Conservation (phyloP, 345 rosid species). For the Eucalyptus cloeziana region DNA sequence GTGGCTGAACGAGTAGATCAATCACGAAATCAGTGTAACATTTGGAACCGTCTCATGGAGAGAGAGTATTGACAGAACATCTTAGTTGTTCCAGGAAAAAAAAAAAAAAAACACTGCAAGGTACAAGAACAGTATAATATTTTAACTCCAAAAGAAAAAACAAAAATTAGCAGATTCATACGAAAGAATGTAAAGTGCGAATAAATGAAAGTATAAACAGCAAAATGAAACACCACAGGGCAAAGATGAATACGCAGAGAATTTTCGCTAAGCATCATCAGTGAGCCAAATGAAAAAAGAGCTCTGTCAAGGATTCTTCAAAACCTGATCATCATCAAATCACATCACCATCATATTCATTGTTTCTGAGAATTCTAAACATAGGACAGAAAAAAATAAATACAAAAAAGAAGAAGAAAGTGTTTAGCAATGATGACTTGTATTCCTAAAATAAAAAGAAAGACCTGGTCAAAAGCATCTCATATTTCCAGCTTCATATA, state of each 20-base stretch:
- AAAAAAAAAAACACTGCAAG: background rate
- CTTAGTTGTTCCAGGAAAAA: background rate
- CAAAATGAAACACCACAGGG: background rate
- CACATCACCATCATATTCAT: background rate
- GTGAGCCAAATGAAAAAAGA: background rate
- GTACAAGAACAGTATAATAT: background rate
- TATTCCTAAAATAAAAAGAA: background rate
- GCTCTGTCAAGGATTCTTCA: background rate
- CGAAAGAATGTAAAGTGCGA: background rate
- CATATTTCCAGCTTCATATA: background rate
- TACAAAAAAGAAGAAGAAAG: background rate
- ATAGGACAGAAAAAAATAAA: background rate
- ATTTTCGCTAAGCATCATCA: background rate
- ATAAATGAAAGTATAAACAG: background rate
- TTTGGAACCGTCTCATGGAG: background rate
- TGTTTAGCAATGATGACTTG: background rate
- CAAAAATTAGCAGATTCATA: background rate
- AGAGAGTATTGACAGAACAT: background rate
- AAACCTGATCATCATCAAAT: background rate
- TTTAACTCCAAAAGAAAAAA: background rate
- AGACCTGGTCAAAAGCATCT: background rate
- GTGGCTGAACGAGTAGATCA: background rate
- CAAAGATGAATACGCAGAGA: background rate
- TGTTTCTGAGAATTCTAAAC: background rate
- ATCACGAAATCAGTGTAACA: background rate